Conservation (phyloP, 495 filamentous ascomycete genomes). For the Penicillium paxilli region DNA sequence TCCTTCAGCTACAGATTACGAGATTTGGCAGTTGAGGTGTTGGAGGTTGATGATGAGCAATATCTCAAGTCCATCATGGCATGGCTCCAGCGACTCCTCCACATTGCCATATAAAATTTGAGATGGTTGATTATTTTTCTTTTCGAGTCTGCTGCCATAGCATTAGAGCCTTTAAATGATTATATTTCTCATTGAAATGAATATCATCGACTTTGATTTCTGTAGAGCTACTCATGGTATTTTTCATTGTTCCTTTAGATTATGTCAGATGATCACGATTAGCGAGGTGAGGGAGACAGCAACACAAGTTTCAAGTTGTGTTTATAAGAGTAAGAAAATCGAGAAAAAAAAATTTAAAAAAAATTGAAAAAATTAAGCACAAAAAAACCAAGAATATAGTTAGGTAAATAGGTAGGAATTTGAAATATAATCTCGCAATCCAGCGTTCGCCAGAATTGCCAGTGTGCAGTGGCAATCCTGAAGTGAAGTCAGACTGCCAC, state of each 20-base stretch:
- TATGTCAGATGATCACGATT: background rate
- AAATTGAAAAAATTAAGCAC: background rate
- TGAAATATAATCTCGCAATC: too few species aligned
- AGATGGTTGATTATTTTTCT: background rate
- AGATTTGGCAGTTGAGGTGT: background rate
- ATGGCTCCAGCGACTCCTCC: conserved; percentile 17
- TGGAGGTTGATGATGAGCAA: background rate
- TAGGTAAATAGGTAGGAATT: too few species aligned
- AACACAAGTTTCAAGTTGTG: background rate
- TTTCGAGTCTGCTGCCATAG: too few species aligned
- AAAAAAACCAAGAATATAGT: too few species aligned
- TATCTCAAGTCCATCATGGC: conserved; percentile 4
- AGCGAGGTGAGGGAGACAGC: background rate
- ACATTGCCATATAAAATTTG: conserved; percentile 6
- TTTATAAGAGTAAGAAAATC: too few species aligned
- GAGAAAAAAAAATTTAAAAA: background rate
- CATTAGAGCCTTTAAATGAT: background rate
- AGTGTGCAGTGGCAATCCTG: conserved; percentile 11
- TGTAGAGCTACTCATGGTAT: background rate
- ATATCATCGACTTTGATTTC: too few species aligned
- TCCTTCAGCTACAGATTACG: background rate
- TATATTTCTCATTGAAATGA: too few species aligned
- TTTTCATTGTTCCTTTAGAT: background rate
- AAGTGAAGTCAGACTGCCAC: conserved; percentile 25
- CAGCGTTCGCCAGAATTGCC: background rate